phyloP scores from a whole-genome alignment of 2,329 filamentous ascomycete species.

The Pyrenochaeta sp. region DNA sequence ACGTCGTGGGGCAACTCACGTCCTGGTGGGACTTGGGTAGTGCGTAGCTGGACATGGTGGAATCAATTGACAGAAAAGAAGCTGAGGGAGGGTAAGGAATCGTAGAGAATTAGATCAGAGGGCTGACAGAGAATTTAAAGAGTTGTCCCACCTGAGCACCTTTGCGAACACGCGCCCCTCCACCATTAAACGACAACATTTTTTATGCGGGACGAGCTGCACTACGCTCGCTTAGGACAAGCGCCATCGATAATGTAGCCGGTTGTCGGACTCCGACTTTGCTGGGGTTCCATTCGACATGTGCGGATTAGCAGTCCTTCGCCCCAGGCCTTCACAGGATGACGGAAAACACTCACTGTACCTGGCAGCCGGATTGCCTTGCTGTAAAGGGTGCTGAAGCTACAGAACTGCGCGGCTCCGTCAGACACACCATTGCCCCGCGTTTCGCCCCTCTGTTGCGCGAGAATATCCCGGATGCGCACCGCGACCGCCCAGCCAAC shows the following conservation, averaged over 20 bases:
- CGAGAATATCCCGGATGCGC: slow-evolving; percentile 19
- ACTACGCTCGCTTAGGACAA: slow-evolving; percentile 28
- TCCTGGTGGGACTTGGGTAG: slow-evolving; percentile 72
- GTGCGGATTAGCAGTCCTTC: slow-evolving; percentile 2
- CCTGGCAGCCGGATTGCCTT: slow-evolving; percentile 1
- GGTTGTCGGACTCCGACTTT: slow-evolving; percentile 33
- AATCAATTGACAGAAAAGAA: slow-evolving; percentile 14
- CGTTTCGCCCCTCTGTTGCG: slow-evolving; percentile 14
- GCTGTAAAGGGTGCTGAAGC: slow-evolving; percentile 8
- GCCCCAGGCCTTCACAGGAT: neutral
- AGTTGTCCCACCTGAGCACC: slow-evolving; percentile 4
- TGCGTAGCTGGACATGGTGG: slow-evolving; percentile 63
- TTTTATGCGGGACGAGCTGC: slow-evolving; percentile 34
- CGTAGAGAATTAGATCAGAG: slow-evolving; percentile 6
- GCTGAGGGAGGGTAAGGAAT: slow-evolving; percentile 4
- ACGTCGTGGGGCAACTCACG: slow-evolving; percentile 53
- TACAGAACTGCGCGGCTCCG: slow-evolving; percentile 4
- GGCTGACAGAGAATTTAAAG: slow-evolving; percentile 22
- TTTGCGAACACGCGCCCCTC: slow-evolving; percentile 14
- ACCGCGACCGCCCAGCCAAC: neutral
- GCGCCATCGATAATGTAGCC: slow-evolving; percentile 25
- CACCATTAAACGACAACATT: slow-evolving; percentile 23
- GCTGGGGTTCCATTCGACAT: neutral
- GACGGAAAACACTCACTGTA: neutral
- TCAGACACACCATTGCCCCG: slow-evolving; percentile 11